Evolutionary conservation across 352 stramenopile species (phyloP).

Genomic region (Phytophthora ohioensis): DNA sequence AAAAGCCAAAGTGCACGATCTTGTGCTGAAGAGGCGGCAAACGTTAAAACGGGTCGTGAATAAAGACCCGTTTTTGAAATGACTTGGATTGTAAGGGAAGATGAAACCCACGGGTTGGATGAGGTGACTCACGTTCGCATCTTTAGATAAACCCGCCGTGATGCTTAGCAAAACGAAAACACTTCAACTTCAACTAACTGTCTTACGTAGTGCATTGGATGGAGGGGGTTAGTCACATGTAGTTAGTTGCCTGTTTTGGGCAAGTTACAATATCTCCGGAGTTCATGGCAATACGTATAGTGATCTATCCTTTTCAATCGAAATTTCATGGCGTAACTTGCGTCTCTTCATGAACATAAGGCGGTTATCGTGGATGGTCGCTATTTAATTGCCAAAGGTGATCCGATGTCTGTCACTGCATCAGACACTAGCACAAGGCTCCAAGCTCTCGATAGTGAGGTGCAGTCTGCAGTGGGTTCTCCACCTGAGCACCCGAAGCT

Average conservation of each 20-base stretch:
- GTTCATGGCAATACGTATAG: neutral
- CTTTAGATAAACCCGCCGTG: slow-evolving; percentile 18
- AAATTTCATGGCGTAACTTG: neutral
- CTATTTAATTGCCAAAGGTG: slow-evolving; percentile 1
- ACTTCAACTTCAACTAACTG: slow-evolving; percentile 28
- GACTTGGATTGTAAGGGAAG: slow-evolving; percentile 22
- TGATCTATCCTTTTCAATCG: neutral
- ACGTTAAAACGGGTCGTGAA: slow-evolving; percentile 12
- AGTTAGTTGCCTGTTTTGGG: neutral
- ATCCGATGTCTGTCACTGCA: slow-evolving; percentile 21
- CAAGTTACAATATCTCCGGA: neutral
- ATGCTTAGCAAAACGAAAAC: slow-evolving; percentile 21
- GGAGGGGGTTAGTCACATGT: neutral
- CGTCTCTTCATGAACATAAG: slow-evolving; percentile 15
- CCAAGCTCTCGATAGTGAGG: neutral
- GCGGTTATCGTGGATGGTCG: slow-evolving; percentile 16
- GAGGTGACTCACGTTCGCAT: slow-evolving; percentile 7
- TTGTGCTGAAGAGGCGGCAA: slow-evolving; percentile 25
- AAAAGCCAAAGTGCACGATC: slow-evolving; percentile 41
- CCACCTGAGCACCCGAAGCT: slow-evolving; percentile 6
- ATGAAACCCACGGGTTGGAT: slow-evolving; percentile 19
- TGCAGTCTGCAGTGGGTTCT: slow-evolving; percentile 1
- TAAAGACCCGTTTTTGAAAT: slow-evolving; percentile 1
- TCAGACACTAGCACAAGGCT: slow-evolving; percentile 12
- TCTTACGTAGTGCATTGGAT: slow-evolving; percentile 5